These are phyloP conservation scores for Capniomyces stellatus DNA, from an alignment of 371 early-diverging fungal species.

Conservation along the genomic window DNA sequence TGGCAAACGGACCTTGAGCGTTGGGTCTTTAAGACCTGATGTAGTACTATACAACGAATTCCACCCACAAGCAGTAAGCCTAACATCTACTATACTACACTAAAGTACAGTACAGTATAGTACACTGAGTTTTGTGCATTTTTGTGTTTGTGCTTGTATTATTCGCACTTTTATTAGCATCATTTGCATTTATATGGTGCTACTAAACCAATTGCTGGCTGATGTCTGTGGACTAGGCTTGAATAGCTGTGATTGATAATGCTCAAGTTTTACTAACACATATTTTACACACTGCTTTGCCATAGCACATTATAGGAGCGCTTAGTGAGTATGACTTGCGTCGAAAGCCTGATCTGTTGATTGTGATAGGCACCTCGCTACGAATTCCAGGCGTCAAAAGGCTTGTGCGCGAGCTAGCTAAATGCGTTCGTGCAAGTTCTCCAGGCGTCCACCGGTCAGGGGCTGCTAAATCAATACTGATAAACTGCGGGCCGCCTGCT, in stretches of 20 bases:
- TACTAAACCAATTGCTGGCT: neutral
- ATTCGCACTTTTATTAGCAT: neutral
- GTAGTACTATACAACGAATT: slow-evolving; percentile 95
- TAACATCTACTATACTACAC: too few relatives aligned
- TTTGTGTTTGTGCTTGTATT: too few relatives aligned
- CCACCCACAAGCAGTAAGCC: slow-evolving; percentile 45
- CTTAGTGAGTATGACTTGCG: slow-evolving; percentile 23
- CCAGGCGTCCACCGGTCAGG: slow-evolving; percentile 12
- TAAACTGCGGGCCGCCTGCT: slow-evolving; percentile 23
- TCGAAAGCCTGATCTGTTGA: slow-evolving; percentile 60
- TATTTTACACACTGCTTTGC: slow-evolving; percentile 5
- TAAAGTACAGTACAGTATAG: too few relatives aligned
- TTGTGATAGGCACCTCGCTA: slow-evolving; percentile 90
- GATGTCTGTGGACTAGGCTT: too few relatives aligned
- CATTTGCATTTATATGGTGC: neutral
- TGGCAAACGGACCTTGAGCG: slow-evolving; percentile 56
- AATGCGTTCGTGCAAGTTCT: slow-evolving; percentile 15
- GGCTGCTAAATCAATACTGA: slow-evolving; percentile 18
- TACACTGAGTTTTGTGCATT: neutral
- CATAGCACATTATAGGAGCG: slow-evolving; percentile 64
- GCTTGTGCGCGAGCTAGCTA: slow-evolving; percentile 20
- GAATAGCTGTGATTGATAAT: neutral
- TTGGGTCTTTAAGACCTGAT: slow-evolving; percentile 83
- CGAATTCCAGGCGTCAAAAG: slow-evolving; percentile 24
- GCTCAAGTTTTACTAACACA: neutral